A percentile compares a stretch with the other conserved stretches of the same genome.
phyloP scores from a whole-genome alignment of 805 yeast genomes.

The Candida dajiaensis region DNA sequence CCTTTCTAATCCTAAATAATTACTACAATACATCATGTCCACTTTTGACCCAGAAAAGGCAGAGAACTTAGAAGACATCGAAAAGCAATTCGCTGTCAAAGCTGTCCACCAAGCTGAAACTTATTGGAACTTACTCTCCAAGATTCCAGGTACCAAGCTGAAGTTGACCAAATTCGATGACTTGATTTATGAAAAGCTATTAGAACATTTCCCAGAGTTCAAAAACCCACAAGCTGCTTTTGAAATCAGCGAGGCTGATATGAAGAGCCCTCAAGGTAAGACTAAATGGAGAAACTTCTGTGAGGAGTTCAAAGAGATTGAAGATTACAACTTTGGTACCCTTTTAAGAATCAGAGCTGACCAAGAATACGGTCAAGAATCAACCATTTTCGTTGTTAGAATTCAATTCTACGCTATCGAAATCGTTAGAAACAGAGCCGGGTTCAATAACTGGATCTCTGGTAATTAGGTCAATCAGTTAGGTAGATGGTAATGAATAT shows the following conservation, averaged over 20 bases:
- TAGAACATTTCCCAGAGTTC: conserved; percentile 86
- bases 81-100: conserved; percentile 95
- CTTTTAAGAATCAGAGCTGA: conserved; percentile 67
- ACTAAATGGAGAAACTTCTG: conserved; percentile 87
- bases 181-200: conserved; percentile 54
- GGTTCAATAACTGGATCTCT: conserved; percentile 84
- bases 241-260: conserved; percentile 63
- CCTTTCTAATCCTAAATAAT: neutral
- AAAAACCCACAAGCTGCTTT: conserved; percentile 50
- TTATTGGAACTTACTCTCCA: conserved; percentile 76
- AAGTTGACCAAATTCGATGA: conserved; percentile 69
- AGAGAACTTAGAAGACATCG: conserved; percentile 92
- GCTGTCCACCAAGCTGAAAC: conserved; percentile 95
- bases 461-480: neutral
- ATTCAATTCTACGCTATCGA: conserved; percentile 94
- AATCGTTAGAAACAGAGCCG: conserved; percentile 85
- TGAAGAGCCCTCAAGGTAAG: conserved; percentile 78
- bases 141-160: conserved; percentile 73
- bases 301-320: conserved; percentile 77
- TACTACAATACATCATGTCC: conserved; percentile 4
- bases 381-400: conserved; percentile 86
- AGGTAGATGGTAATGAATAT: neutral
- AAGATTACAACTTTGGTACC: conserved; percentile 95
- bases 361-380: conserved; percentile 74
- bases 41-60: conserved; percentile 81